These are phyloP conservation scores for Trichoderma citrinoviride DNA, from an alignment of 2,329 filamentous ascomycete genomes.

Conservation along the genomic window DNA sequence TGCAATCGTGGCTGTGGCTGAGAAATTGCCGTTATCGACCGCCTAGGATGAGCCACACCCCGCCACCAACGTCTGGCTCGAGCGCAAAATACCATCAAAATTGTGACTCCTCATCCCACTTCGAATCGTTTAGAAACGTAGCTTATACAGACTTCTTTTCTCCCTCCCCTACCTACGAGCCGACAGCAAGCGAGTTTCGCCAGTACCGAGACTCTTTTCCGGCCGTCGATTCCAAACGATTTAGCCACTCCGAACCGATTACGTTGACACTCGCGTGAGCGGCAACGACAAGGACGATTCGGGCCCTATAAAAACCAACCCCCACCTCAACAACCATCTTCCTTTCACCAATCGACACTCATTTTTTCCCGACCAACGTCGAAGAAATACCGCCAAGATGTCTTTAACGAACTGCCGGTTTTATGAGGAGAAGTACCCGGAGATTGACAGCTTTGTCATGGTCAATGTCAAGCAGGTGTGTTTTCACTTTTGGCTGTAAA, in stretches of 20 bases:
- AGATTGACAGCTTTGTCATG: conserved; percentile 99
- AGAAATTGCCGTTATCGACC: neutral
- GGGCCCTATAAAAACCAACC: conserved; percentile 23
- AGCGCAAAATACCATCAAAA: conserved; percentile 43
- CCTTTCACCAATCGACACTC: conserved; percentile 19
- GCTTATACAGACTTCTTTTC: neutral
- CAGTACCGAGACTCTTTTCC: neutral
- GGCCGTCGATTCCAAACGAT: neutral
- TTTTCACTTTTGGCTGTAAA: neutral
- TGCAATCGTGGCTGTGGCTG: conserved; percentile 16
- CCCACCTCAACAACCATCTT: conserved; percentile 32
- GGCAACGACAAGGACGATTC: conserved; percentile 4
- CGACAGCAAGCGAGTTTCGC: neutral
- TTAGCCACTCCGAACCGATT: neutral
- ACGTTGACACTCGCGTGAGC: conserved; percentile 6
- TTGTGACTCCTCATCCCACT: conserved; percentile 40
- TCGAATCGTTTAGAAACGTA: conserved; percentile 13
- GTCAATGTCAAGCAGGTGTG: conserved; percentile 97
- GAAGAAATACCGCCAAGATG: conserved; percentile 62
- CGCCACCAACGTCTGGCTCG: conserved; percentile 40
- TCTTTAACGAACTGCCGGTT: conserved; percentile 96
- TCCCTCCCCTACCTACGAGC: neutral
- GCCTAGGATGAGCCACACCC: conserved; percentile 34
- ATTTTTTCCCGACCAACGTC: conserved; percentile 2
- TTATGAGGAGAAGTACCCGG: conserved; percentile 90